A percentile compares a stretch with the other conserved stretches of the same genome.
Evolutionary conservation across 2,329 filamentous ascomycete species (phyloP).

Genomic region (Microdochium trichocladiopsis): DNA sequence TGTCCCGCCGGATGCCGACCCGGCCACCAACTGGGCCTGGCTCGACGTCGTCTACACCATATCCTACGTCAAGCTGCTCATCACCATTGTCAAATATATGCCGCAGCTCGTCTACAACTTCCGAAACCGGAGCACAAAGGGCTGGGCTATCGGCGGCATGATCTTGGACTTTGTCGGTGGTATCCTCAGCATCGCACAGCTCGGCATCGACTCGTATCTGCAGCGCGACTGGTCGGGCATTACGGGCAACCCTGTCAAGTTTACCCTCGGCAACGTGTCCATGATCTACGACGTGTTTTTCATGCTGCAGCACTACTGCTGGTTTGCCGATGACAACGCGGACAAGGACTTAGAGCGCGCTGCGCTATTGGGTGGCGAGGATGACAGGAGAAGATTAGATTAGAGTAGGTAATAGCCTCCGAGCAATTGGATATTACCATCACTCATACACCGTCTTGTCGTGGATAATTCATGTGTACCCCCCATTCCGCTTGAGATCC

Average conservation of each 20-base stretch:
- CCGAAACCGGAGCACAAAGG: conserved; percentile 73
- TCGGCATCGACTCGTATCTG: conserved; percentile 77
- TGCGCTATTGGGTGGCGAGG: conserved; percentile 25
- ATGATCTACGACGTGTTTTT: conserved; percentile 84
- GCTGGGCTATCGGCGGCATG: conserved; percentile 83
- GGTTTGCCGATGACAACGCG: conserved; percentile 48
- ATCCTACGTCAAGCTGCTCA: conserved; percentile 81
- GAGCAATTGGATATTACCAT: too few relatives aligned
- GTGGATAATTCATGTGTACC: too few relatives aligned
- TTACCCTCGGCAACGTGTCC: conserved; percentile 77
- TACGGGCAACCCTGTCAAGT: conserved; percentile 86
- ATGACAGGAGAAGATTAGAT: conserved; percentile 20
- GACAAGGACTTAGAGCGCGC: conserved; percentile 24
- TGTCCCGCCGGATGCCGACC: conserved; percentile 26
- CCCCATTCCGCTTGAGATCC: too few relatives aligned
- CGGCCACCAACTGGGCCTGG: conserved; percentile 47
- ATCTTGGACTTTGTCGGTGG: conserved; percentile 79
- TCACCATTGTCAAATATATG: conserved; percentile 88
- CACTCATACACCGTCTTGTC: too few relatives aligned
- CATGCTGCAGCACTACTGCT: conserved; percentile 78
- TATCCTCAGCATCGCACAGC: conserved; percentile 71
- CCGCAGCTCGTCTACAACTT: conserved; percentile 82
- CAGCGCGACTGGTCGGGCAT: conserved; percentile 86
- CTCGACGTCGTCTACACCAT: conserved; percentile 61
- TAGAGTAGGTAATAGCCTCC: conserved; percentile 7